A percentile compares a stretch with the other conserved stretches of the same genome.
Conservation (phyloP, 2,329 filamentous ascomycete species). For the Pseudocercospora musae region DNA sequence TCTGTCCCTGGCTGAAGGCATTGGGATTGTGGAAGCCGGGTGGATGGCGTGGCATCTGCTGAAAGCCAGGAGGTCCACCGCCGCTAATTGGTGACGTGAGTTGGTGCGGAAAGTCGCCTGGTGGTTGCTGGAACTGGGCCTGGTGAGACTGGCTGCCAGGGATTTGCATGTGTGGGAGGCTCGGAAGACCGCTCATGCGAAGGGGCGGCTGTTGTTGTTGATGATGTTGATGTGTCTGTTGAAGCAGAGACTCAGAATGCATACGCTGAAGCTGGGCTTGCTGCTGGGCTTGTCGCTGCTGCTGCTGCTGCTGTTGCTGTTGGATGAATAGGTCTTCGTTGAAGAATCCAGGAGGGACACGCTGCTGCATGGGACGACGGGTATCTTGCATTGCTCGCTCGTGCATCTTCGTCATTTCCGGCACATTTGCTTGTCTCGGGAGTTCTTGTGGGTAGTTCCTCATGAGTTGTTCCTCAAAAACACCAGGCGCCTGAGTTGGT, state of each 20-base stretch:
- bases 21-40: constrained; percentile 32
- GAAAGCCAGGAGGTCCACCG: constrained; percentile 32
- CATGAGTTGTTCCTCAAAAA: constrained; percentile 37
- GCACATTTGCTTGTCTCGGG: constrained; percentile 20
- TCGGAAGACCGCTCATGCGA: constrained; percentile 30
- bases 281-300: constrained; percentile 21
- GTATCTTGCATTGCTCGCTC: constrained; percentile 16
- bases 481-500: constrained; percentile 34
- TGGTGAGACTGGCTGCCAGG: constrained; percentile 18
- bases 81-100: constrained; percentile 13
- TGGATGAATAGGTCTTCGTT: constrained; percentile 30
- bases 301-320: constrained; percentile 25
- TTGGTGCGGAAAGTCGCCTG: constrained; percentile 18
- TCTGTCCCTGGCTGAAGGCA: constrained; percentile 27
- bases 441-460: constrained; percentile 27
- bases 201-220: constrained; percentile 17
- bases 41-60: constrained; percentile 32
- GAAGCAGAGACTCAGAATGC: constrained; percentile 3
- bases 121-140: constrained; percentile 17
- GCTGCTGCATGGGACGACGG: constrained; percentile 23
- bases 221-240: constrained; percentile 9
- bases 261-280: neutral
- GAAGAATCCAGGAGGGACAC: constrained; percentile 35
- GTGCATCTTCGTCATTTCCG: constrained; percentile 17
- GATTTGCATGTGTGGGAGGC: constrained; percentile 30